A percentile compares a stretch with the other conserved stretches of the same genome.
Evolutionary conservation across 305 asterid genomes (phyloP).

Genomic region (Plantago lanceolata): DNA sequence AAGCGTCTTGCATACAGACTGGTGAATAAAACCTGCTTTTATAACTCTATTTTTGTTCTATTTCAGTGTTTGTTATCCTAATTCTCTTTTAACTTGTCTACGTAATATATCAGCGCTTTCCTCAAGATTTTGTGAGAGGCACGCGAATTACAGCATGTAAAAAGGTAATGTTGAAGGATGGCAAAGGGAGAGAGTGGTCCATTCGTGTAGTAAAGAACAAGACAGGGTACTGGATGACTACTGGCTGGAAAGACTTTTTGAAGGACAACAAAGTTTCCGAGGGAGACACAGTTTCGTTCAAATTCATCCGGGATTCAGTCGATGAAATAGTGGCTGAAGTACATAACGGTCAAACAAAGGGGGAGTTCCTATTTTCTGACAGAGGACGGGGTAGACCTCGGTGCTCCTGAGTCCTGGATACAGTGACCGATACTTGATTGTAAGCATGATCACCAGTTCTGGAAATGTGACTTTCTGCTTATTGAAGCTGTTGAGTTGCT

Average conservation of each 20-base stretch:
- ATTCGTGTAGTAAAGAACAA: background rate
- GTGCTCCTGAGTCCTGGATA: no score
- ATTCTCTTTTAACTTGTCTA: background rate
- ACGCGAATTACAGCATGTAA: background rate
- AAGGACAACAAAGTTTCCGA: background rate
- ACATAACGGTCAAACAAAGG: background rate
- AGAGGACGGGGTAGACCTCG: background rate
- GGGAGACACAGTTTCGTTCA: background rate
- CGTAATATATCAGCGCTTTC: background rate
- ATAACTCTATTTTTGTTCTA: background rate
- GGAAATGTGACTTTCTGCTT: no score
- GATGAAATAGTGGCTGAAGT: slow-evolving; percentile 1
- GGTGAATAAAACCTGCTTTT: background rate
- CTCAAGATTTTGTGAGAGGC: background rate
- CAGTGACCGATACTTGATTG: no score
- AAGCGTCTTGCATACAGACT: background rate
- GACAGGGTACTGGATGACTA: background rate
- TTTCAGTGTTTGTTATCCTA: background rate
- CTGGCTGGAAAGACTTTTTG: background rate
- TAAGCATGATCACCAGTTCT: no score
- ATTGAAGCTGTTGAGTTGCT: no score
- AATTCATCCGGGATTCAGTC: background rate
- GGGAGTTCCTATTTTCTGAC: background rate
- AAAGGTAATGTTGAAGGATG: background rate
- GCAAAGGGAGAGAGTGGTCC: background rate